Evolutionary conservation across 306 rosid genomes (phyloP), one percentile per base, ranked within the genome.

Genomic region (Lathyrus sativus): DNA sequence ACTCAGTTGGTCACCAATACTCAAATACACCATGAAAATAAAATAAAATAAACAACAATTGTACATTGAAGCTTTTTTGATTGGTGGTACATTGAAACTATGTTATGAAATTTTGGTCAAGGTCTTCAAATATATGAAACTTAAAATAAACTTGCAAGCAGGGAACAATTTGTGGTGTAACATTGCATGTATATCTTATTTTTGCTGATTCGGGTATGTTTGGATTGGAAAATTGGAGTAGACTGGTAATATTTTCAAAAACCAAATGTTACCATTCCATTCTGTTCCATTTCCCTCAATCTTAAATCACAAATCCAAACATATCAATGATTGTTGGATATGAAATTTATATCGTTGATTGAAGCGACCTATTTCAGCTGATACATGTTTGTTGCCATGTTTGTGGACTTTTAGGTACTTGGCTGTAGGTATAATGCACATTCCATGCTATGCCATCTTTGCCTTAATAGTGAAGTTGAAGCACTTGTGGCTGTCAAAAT

Each of bases 371-470:
- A 18, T 46, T 71, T 61, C 44, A 29, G 11, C 33, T 80, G 17
- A 38, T 38, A 33, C 39, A 50, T 66, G 43, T 19, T 13, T 65
- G 13, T 48, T 33, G 55, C 46, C 56, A 14, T 54, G 18, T 18
- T 60, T 37, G 39, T 61, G 70, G 55, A 55, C 46, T 72, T 76
- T 39, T 72, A 93, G 98, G 98, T 93, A 93, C 84, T 9, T 81
- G 0, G 88, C 80, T 9, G 88, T 93, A 28, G 96, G 98, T 39
- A 7, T 86, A 60, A 19, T 79, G 82, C 92, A 86, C 56, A 31
- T 93, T 67, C 98, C 98, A 58, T 90, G 93, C 79, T 93, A 79
- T 45, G 86, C 83, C 15, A 17, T 57, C 44, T 85, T 77, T 66
- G 91, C 90, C 49, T 72, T 90, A 48, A 42, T 85, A 56, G 53